These are phyloP conservation scores for Phyllosticta capitalensis DNA, from an alignment of 2,329 filamentous ascomycete genomes.

Conservation along the genomic window DNA sequence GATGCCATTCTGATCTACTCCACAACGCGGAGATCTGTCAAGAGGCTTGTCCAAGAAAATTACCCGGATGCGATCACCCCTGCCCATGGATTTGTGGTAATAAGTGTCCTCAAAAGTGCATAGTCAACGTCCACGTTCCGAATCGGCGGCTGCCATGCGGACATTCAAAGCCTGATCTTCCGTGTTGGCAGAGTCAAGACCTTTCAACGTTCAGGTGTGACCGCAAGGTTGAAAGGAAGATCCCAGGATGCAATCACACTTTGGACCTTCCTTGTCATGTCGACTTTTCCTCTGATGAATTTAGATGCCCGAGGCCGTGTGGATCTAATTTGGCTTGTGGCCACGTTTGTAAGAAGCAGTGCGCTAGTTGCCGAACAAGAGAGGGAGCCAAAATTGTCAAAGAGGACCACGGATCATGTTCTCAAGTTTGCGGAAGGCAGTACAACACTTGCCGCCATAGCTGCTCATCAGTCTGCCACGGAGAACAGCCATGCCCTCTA, in stretches of 20 bases:
- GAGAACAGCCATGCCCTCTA: constrained; percentile 34
- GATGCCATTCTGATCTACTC: constrained; percentile 24
- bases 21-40: constrained; percentile 20
- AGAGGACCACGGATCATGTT: neutral
- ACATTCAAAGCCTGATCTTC: constrained; percentile 17
- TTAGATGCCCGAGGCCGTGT: constrained; percentile 43
- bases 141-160: constrained; percentile 21
- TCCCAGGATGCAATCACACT: constrained; percentile 48
- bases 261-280: constrained; percentile 41
- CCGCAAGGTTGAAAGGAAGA: constrained; percentile 34
- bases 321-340: constrained; percentile 13
- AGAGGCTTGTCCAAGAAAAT: constrained; percentile 18
- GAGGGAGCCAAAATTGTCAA: constrained; percentile 15
- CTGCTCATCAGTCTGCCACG: constrained; percentile 47
- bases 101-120: constrained; percentile 17
- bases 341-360: neutral
- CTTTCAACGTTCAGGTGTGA: constrained; percentile 41
- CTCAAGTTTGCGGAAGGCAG: constrained; percentile 39
- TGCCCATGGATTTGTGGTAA: constrained; percentile 22
- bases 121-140: constrained; percentile 13
- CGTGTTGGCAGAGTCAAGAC: constrained; percentile 30
- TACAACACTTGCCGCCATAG: constrained; percentile 48
- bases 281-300: constrained; percentile 35
- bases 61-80: constrained; percentile 19
- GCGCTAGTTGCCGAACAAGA: constrained; percentile 19